Base-by-base conservation (phyloP, 2,329 filamentous ascomycete species). In the Colletotrichum trifolii region DNA sequence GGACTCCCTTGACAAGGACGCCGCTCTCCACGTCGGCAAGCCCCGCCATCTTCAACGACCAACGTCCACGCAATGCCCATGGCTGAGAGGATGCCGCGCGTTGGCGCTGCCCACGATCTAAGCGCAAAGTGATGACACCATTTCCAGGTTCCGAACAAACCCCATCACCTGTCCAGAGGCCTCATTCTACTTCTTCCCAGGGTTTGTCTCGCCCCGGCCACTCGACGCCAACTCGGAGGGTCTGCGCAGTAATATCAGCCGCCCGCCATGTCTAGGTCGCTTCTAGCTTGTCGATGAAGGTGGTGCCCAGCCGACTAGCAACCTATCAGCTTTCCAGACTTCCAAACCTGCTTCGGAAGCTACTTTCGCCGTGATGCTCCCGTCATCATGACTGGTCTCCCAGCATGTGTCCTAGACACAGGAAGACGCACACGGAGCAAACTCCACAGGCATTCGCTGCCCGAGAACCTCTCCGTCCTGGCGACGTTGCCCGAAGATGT, bases 291-390 rank as follows among this genome's bases (percentile, higher is more conserved):
- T 52, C 15, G 9, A 39, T 38, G 49, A 36, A 48, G 49, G 43
- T 60, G 60, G 55, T 55, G 40, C 42, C 46, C 13, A 6, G 45
- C 39, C 50, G 35, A 36, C 57, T 56, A 65, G 58, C 45, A 35
- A n/a, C 39, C 13, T 43, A 36, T 50, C 47, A 47, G 58, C 52
- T 48, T 42, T 25, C 43, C n/a, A 40, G n/a, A 35, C 33, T 38
- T 56, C 49, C 34, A 64, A 62, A 46, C 36, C 38, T 43, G 57
- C 36, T 65, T 47, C 40, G 52, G 52, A 62, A 63, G 17, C 57
- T 62, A 40, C 58, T 52, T 52, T 55, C 57, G 38, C 25, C 46
- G 52, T 11, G 12, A 47, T 52, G 33, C 36, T 42, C 39, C 42
- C 46, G 40, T 43, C 58, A 48, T 53, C 46, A 40, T 55, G 47